Evolutionary conservation across 1,284 basidiomycete species (phyloP).

Genomic region (Fistulinella cinereoalba): DNA sequence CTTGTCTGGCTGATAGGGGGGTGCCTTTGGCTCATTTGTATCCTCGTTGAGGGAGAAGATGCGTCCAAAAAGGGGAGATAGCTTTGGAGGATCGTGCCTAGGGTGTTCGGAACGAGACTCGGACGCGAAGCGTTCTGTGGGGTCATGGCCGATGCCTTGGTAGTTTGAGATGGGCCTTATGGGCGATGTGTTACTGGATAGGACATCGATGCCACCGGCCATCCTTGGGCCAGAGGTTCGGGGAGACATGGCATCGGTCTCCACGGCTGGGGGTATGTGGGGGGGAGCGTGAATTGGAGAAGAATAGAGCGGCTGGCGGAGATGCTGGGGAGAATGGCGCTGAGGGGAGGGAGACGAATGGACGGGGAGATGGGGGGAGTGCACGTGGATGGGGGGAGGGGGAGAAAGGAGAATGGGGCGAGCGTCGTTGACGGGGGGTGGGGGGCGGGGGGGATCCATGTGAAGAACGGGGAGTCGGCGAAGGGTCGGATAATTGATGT

Average conservation of each 20-base stretch:
- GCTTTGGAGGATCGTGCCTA: conserved; percentile 8
- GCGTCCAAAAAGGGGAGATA: conserved; percentile 12
- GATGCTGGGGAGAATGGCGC: conserved; percentile 22
- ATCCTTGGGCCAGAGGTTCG: conserved; percentile 22
- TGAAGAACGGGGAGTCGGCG: conserved; percentile 17
- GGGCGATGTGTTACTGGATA: conserved; percentile 15
- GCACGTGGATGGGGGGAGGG: too few species aligned
- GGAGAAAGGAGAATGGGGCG: too few species aligned
- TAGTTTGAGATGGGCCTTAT: conserved; percentile 10
- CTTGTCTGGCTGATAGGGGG: neutral
- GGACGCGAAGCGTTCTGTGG: conserved; percentile 11
- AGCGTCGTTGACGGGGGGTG: conserved; percentile 9
- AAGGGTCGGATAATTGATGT: conserved; percentile 21
- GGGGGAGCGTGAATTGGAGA: conserved; percentile 11
- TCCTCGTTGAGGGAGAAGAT: conserved; percentile 9
- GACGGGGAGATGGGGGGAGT: conserved; percentile 1
- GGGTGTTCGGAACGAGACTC: conserved; percentile 14
- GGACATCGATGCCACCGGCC: conserved; percentile 27
- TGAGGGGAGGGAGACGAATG: conserved; percentile 15
- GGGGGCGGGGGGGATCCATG: conserved; percentile 12
- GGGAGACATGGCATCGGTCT: conserved; percentile 17
- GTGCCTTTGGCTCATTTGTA: neutral
- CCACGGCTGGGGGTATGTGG: neutral
- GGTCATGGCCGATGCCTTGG: conserved; percentile 12
- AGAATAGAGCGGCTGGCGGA: conserved; percentile 11